Evolutionary conservation across 1,284 basidiomycete genomes (phyloP), one percentile per base, ranked within the genome.

Genomic region (Pulveroboletus sp.): DNA sequence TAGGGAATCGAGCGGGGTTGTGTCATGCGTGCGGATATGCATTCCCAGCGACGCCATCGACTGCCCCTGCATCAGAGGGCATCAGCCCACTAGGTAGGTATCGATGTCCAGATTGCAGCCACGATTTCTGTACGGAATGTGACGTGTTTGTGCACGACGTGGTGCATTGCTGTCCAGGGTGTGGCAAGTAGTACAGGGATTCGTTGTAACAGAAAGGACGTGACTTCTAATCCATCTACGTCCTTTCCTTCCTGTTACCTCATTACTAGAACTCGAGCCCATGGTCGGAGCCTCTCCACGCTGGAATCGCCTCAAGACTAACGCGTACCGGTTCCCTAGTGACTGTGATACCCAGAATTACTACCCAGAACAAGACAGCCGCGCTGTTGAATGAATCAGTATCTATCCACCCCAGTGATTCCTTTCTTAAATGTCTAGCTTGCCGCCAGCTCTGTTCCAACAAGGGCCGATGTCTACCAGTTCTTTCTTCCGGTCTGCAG

Each of bases 371-470:
- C 43, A 77, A 56, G 76, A 78, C 42, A 80, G 77, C 17, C 96
- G 93, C 71, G 84, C 9, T 96, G 92, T 72, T 80, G 92, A 60
- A 82, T 73, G 58, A 91, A 94, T 69, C 84, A 89, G 52, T 92
- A 80, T 67, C 88, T 66, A 25, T 64, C 12, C 66, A 74, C 52
- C 65, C 72, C 54, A 64, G 74, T 46, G 60, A 74, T 35, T 65
- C 91, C 28, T 92, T 92, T 2, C 74, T 78, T 9, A 78, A 84
- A 60, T 95, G 92, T 66, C 70, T 74, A 4, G 62, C 65, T 20
- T 86, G n/a, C n/a, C n/a, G 83, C 25, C 67, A 79, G 61, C 94
- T 92, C 74, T 96, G 93, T 73, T 93, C 92, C 2, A 92, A 96
- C 67, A 92, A 94, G 72, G 84, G 83, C n/a, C 60, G 85, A 87